Evolutionary conservation across 2,329 filamentous ascomycete species (phyloP).

Genomic region (Verticillium nonalfalfae): DNA sequence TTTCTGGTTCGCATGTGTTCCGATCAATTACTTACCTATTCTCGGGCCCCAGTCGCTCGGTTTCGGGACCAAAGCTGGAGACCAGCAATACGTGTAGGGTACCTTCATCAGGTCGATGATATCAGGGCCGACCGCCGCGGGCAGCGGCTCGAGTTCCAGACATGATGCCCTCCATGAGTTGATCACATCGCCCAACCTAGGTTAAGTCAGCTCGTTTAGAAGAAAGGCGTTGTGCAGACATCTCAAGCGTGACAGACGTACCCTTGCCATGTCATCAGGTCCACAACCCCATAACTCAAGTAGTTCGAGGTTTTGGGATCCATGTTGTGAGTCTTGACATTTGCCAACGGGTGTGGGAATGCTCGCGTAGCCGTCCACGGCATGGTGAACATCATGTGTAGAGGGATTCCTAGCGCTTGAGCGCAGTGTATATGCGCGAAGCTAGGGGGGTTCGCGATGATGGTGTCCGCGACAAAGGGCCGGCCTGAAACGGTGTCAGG

Average conservation of each 20-base stretch:
- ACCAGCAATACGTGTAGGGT: slow-evolving; percentile 77
- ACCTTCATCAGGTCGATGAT: slow-evolving; percentile 61
- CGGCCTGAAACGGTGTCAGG: slow-evolving; percentile 11
- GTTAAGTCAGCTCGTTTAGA: background rate
- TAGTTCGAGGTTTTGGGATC: slow-evolving; percentile 57
- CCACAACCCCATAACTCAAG: slow-evolving; percentile 64
- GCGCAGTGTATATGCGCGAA: slow-evolving; percentile 42
- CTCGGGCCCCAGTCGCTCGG: slow-evolving; percentile 58
- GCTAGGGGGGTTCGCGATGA: slow-evolving; percentile 43
- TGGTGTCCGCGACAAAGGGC: slow-evolving; percentile 41
- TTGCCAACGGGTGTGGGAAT: slow-evolving; percentile 68
- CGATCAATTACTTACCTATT: slow-evolving; percentile 35
- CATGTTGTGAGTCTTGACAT: slow-evolving; percentile 43
- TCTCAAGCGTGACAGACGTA: slow-evolving; percentile 3
- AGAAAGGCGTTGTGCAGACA: no score
- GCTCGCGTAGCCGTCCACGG: slow-evolving; percentile 67
- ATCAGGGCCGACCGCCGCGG: slow-evolving; percentile 63
- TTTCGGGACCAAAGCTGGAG: slow-evolving; percentile 58
- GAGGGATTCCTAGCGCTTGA: slow-evolving; percentile 32
- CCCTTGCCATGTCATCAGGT: slow-evolving; percentile 71
- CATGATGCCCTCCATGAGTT: slow-evolving; percentile 63
- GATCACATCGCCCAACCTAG: slow-evolving; percentile 7
- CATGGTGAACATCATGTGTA: slow-evolving; percentile 53
- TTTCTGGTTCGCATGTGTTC: no score
- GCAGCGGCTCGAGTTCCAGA: slow-evolving; percentile 59